These are phyloP conservation scores for Lachnellula hyalina DNA, from an alignment of 2,329 filamentous ascomycete genomes.

Conservation along the genomic window DNA sequence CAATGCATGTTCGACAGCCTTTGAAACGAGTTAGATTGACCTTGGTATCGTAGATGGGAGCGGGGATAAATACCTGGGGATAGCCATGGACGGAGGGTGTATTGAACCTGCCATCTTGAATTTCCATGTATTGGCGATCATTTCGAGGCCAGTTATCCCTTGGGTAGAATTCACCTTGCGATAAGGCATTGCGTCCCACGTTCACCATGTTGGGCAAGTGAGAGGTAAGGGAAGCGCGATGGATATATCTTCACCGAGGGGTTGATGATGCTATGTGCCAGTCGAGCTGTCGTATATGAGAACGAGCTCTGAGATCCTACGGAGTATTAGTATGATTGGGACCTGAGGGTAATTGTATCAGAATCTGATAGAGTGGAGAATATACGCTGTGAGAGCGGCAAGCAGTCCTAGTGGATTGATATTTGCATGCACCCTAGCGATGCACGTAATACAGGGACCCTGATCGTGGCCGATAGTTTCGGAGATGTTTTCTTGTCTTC, in stretches of 20 bases:
- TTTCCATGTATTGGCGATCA: conserved; percentile 20
- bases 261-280: conserved; percentile 22
- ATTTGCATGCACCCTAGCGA: conserved; percentile 13
- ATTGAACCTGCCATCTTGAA: conserved; percentile 14
- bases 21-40: conserved; percentile 3
- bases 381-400: conserved; percentile 9
- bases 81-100: conserved; percentile 7
- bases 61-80: conserved; percentile 10
- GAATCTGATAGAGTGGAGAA: conserved; percentile 12
- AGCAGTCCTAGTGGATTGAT: conserved; percentile 14
- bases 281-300: conserved; percentile 32
- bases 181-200: conserved; percentile 8
- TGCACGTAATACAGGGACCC: conserved; percentile 3
- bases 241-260: conserved; percentile 6
- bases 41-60: neutral
- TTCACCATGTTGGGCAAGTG: conserved; percentile 23
- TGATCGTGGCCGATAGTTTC: conserved; percentile 10
- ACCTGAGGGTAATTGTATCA: conserved; percentile 24
- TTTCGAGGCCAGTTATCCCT: conserved; percentile 17
- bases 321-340: conserved; percentile 16
- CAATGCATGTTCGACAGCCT: conserved; percentile 24
- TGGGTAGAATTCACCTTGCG: conserved; percentile 15
- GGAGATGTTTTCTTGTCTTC: neutral
- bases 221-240: conserved; percentile 2
- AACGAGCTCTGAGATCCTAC: conserved; percentile 15